A percentile compares a stretch with the other conserved stretches of the same genome.
phyloP scores from a whole-genome alignment of 176 grass and related monocot species.

The Triticum timopheevii region DNA sequence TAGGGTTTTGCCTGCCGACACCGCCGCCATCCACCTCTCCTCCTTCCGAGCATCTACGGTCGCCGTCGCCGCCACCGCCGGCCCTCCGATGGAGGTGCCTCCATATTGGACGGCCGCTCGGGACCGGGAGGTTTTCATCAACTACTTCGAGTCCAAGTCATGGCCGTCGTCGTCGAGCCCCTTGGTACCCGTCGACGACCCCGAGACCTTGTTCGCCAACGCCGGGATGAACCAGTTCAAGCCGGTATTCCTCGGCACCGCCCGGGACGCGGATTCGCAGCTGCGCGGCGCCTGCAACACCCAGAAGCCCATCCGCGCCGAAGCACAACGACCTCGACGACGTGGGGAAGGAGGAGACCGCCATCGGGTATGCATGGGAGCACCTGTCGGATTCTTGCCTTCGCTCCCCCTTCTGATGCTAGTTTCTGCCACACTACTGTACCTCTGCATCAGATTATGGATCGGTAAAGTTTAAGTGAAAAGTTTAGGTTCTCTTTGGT shows the following conservation, averaged over 20 bases:
- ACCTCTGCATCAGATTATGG: not conserved
- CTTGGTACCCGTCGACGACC: no score
- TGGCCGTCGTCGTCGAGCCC: not conserved
- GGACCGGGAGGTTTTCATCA: slow-evolving; percentile 45
- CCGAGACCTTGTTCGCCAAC: no score
- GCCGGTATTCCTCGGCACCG: no score
- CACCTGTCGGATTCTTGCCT: slow-evolving; percentile 8
- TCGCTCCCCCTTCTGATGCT: not conserved
- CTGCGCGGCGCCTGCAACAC: no score
- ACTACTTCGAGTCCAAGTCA: slow-evolving; percentile 67
- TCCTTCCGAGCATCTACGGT: not conserved
- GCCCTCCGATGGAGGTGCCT: slow-evolving; percentile 6
- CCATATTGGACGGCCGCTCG: slow-evolving; percentile 47
- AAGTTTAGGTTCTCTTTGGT: not conserved
- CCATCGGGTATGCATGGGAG: slow-evolving; percentile 82
- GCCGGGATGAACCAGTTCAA: no score
- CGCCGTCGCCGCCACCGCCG: not conserved
- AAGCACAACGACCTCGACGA: slow-evolving; percentile 72
- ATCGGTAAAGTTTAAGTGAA: not conserved
- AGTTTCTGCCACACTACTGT: no score
- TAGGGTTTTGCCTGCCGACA: slow-evolving; percentile 29
- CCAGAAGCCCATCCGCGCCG: no score
- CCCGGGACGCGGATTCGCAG: no score
- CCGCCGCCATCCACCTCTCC: not conserved
- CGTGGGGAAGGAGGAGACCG: slow-evolving; percentile 82